A percentile compares a stretch with the other conserved stretches of the same genome.
Evolutionary conservation across 805 yeast genomes (phyloP).

Genomic region (Yarrowia porcina): DNA sequence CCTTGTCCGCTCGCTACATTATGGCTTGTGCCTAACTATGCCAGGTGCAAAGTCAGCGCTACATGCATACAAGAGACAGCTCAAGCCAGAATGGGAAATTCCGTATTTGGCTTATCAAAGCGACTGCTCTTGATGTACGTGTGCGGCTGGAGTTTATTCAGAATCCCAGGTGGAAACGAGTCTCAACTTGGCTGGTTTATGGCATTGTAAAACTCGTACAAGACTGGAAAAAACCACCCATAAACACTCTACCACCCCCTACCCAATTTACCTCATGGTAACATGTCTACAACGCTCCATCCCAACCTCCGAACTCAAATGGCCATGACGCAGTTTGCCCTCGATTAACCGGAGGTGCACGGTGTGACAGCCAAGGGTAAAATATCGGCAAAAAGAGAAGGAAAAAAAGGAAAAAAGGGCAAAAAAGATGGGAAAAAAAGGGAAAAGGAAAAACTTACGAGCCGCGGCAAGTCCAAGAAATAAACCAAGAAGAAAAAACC

Average conservation of each 20-base stretch:
- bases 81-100: neutral
- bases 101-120: slow-evolving; percentile 1
- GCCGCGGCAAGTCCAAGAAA: neutral
- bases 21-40: neutral
- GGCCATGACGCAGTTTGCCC: neutral
- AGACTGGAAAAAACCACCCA: too few relatives aligned
- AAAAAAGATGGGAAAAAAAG: neutral
- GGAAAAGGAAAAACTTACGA: neutral
- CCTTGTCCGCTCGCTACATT: neutral
- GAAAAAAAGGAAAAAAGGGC: too few relatives aligned
- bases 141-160: neutral
- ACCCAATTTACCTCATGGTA: too few relatives aligned
- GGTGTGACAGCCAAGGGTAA: too few relatives aligned
- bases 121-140: neutral
- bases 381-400: too few relatives aligned
- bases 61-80: slow-evolving; percentile 10
- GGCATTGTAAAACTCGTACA: too few relatives aligned
- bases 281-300: too few relatives aligned
- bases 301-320: slow-evolving; percentile 6
- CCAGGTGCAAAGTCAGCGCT: slow-evolving; percentile 4
- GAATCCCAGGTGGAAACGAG: too few relatives aligned
- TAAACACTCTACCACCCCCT: neutral
- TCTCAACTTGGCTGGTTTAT: too few relatives aligned
- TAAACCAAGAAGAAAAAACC: too few relatives aligned
- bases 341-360: neutral